Percentiles rank a stretch among this genome's conserved stretches.
These are phyloP conservation scores for Irpex rosettiformis DNA, from an alignment of 1,284 basidiomycete genomes.

Conservation along the genomic window DNA sequence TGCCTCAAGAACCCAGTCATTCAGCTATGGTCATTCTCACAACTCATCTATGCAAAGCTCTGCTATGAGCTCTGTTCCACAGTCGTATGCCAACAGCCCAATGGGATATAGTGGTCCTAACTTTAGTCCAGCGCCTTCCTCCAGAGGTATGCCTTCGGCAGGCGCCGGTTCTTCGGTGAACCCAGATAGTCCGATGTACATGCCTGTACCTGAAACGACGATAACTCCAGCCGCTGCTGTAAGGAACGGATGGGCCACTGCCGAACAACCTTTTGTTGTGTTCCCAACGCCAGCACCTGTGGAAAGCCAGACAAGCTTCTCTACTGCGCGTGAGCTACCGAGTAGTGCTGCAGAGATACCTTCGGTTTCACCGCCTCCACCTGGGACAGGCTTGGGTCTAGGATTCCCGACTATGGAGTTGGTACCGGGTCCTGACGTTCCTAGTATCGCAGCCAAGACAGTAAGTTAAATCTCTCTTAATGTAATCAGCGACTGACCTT, in stretches of 20 bases:
- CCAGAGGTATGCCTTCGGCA: constrained; percentile 12
- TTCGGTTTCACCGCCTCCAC: neutral
- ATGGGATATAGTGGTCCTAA: constrained; percentile 9
- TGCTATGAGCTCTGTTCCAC: constrained; percentile 36
- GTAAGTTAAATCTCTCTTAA: constrained; percentile 1
- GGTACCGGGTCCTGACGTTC: constrained; percentile 1
- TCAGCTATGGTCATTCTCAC: constrained; percentile 36
- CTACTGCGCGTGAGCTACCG: neutral
- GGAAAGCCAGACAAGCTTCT: constrained; percentile 7
- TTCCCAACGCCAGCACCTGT: constrained; percentile 4
- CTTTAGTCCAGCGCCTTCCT: constrained; percentile 12
- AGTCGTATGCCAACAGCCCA: constrained; percentile 33
- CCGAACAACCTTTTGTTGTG: constrained; percentile 27
- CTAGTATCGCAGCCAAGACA: neutral
- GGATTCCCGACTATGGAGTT: constrained; percentile 14
- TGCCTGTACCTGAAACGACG: constrained; percentile 28
- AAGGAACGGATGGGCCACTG: constrained; percentile 26
- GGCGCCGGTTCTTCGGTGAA: constrained; percentile 28
- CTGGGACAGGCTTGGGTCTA: constrained; percentile 18
- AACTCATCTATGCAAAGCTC: constrained; percentile 39
- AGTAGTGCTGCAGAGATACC: neutral
- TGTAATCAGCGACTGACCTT: neutral
- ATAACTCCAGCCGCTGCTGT: constrained; percentile 15
- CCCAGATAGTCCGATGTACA: constrained; percentile 35
- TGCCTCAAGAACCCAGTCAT: constrained; percentile 37